Conservation (phyloP, 192 early-diverging fungal genomes). For the Mortierella alpina region DNA sequence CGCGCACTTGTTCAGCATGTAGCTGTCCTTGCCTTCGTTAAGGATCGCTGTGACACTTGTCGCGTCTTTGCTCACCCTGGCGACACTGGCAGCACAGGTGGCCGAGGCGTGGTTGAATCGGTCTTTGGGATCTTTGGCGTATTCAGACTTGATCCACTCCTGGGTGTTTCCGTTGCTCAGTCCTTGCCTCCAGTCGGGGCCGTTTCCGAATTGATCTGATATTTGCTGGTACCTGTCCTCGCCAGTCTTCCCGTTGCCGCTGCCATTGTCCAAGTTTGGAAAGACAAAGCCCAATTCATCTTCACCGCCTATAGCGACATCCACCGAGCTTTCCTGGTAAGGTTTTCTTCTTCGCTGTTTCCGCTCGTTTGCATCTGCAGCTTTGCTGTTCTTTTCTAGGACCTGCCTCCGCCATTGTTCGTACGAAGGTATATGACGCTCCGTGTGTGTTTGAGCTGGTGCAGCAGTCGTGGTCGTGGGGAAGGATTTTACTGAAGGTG, state of each 20-base stretch:
- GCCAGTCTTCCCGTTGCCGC: conserved; percentile 12
- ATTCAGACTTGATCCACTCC: conserved; percentile 48
- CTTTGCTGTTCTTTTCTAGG: conserved; percentile 36
- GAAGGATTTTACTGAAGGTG: not conserved
- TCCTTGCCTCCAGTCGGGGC: conserved; percentile 28
- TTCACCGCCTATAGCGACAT: conserved; percentile 44
- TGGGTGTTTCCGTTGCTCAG: not conserved
- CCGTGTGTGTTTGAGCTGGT: conserved; percentile 10
- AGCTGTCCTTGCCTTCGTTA: conserved; percentile 91
- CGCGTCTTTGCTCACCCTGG: conserved; percentile 87
- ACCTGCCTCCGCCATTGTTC: conserved; percentile 52
- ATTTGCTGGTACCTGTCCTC: conserved; percentile 25
- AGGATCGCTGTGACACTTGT: conserved; percentile 85
- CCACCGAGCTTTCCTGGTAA: conserved; percentile 43
- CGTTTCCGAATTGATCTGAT: conserved; percentile 23
- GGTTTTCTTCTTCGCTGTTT: conserved; percentile 47
- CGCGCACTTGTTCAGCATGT: conserved; percentile 94
- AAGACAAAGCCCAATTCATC: conserved; percentile 49
- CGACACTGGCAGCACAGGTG: conserved; percentile 92
- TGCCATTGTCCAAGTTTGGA: conserved; percentile 31
- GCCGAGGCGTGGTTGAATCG: conserved; percentile 96
- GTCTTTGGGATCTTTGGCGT: conserved; percentile 75
- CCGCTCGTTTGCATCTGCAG: conserved; percentile 23
- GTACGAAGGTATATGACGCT: conserved; percentile 43
- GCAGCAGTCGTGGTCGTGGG: not conserved